Conservation (phyloP, 352 stramenopile species). For the Nothophytophthora sp. region DNA sequence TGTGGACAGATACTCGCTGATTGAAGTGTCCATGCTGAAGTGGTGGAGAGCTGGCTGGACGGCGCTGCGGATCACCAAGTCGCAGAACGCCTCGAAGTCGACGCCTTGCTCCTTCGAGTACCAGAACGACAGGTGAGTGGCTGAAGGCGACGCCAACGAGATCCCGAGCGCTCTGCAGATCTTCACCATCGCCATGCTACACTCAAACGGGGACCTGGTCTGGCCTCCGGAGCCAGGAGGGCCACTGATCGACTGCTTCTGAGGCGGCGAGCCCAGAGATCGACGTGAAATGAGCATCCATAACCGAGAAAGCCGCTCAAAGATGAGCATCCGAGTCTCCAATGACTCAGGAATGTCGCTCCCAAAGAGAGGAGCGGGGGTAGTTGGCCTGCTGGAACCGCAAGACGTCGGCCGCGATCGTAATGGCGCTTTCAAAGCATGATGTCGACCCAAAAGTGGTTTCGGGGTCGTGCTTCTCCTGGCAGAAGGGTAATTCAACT, state of each 20-base stretch:
- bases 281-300: slow-evolving; percentile 43
- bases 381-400: slow-evolving; percentile 2
- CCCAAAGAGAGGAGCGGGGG: slow-evolving; percentile 29
- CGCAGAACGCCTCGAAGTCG: slow-evolving; percentile 51
- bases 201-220: slow-evolving; percentile 50
- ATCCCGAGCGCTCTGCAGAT: slow-evolving; percentile 60
- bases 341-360: slow-evolving; percentile 28
- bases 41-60: slow-evolving; percentile 57
- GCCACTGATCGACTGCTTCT: neutral
- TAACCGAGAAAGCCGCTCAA: slow-evolving; percentile 35
- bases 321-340: slow-evolving; percentile 26
- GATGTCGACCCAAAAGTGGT: slow-evolving; percentile 7
- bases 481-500: slow-evolving; percentile 1
- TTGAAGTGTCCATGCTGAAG: slow-evolving; percentile 42
- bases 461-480: slow-evolving; percentile 11
- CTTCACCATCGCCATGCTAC: slow-evolving; percentile 56
- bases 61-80: slow-evolving; percentile 39
- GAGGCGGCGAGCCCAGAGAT: neutral
- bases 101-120: slow-evolving; percentile 26
- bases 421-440: slow-evolving; percentile 5
- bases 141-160: slow-evolving; percentile 17
- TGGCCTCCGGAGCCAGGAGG: neutral
- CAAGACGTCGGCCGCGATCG: slow-evolving; percentile 6
- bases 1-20: slow-evolving; percentile 41
- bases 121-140: slow-evolving; percentile 25